These are phyloP conservation scores for Microcyclospora tardicrescens DNA, from an alignment of 2,329 filamentous ascomycete genomes.

Conservation along the genomic window DNA sequence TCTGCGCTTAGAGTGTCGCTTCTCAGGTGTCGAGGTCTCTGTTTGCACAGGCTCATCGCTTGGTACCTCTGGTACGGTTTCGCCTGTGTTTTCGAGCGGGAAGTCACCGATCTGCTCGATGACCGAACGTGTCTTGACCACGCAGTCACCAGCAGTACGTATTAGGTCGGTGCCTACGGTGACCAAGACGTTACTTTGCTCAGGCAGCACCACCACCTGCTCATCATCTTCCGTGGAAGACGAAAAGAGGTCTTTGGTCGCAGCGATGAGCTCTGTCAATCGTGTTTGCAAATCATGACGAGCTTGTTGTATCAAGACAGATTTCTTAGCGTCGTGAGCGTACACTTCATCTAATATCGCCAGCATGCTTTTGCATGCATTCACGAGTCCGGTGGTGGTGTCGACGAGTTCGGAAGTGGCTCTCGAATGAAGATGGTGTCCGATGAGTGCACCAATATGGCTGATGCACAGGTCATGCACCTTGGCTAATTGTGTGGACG, in stretches of 20 bases:
- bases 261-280: slow-evolving; percentile 66
- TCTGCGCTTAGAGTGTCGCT: not conserved
- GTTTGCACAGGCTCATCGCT: not conserved
- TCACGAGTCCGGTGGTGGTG: slow-evolving; percentile 71
- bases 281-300: slow-evolving; percentile 66
- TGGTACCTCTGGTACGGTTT: not conserved
- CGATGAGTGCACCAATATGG: slow-evolving; percentile 85
- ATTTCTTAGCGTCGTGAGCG: slow-evolving; percentile 58
- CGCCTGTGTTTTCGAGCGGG: slow-evolving; percentile 8
- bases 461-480: slow-evolving; percentile 84
- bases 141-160: slow-evolving; percentile 78
- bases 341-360: slow-evolving; percentile 71
- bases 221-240: slow-evolving; percentile 46
- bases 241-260: slow-evolving; percentile 62
- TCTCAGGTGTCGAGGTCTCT: not conserved
- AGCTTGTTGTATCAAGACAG: slow-evolving; percentile 52
- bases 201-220: slow-evolving; percentile 64
- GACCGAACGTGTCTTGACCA: slow-evolving; percentile 70
- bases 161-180: slow-evolving; percentile 31
- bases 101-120: slow-evolving; percentile 58
- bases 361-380: slow-evolving; percentile 67
- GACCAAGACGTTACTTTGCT: slow-evolving; percentile 19
- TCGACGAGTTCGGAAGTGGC: slow-evolving; percentile 70
- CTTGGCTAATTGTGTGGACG: slow-evolving; percentile 66
- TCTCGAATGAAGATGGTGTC: slow-evolving; percentile 83